Base-by-base conservation (phyloP, 768 basidiomycete genomes). In the Strobilomyces dryophilus region DNA sequence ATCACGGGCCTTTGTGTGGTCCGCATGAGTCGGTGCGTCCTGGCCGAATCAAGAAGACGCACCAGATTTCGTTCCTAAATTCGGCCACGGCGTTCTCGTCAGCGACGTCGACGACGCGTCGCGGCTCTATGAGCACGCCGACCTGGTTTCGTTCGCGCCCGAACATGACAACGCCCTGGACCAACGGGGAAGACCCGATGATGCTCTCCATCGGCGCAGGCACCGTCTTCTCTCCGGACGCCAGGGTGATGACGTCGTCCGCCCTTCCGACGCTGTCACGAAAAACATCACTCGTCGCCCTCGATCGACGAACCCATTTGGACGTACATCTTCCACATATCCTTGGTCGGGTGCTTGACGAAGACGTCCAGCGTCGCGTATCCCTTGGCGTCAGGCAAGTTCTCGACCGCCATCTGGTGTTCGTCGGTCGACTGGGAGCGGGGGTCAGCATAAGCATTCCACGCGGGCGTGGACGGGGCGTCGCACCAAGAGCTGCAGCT, bases 331-430 rank as follows among this genome's bases (percentile, higher is more conserved):
- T 59, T 70, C 69, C 67, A 82, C 15, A 70, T 39, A 1, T 73
- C 66, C 6, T 71, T 73, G 0, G 70, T 71, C 0, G 79, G 76
- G 57, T 81, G 80, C 26, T 72, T 70, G 1, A 69, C 52, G 15
- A 81, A 63, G 2, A 80, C 41, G 58, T 80, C 80, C 1, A 67
- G 61, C 1, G 77, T 78, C 2, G 74, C 66, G 43, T 76, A 79
- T 11, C 72, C 76, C 20, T 66, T 63, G 17, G 59, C 56, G 3
- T 76, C 79, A 1, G 71, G 58, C 2, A 74, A 46, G 56, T 79
- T 79, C 42, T 69, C 53, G 10, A 68, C 39, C 0, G 62, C 56
- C 44, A 59, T 51, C 12, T 31, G 20, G 21, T 43, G 47, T 9
- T 29, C 29, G 7, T 29, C 29, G 29, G 29, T 29, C 29, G 29